Evolutionary conservation across 352 stramenopile species (phyloP).

Genomic region (Globisporangium megalacanthum): DNA sequence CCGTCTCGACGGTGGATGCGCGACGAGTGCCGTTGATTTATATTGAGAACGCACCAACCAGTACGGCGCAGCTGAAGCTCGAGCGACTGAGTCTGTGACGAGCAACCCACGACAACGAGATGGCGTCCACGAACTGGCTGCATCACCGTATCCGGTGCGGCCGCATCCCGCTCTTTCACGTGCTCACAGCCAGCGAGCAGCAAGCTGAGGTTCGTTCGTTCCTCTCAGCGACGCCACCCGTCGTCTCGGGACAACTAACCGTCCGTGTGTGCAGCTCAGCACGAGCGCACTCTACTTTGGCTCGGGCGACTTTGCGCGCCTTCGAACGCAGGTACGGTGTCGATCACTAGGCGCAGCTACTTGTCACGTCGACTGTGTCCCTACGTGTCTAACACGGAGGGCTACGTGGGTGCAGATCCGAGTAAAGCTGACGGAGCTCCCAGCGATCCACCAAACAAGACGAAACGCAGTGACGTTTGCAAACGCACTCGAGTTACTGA

Average conservation of each 20-base stretch:
- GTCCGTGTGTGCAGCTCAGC: constrained; percentile 15
- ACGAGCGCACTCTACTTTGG: constrained; percentile 32
- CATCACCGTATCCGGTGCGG: constrained; percentile 39
- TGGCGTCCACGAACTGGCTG: constrained; percentile 28
- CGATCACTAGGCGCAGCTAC: too few species aligned
- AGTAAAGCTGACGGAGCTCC: constrained; percentile 46
- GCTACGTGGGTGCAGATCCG: constrained; percentile 20
- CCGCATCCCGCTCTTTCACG: constrained; percentile 32
- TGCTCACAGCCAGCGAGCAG: constrained; percentile 24
- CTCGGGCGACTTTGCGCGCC: constrained; percentile 26
- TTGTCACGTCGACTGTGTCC: too few species aligned
- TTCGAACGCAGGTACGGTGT: constrained; percentile 29
- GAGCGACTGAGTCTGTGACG: too few species aligned
- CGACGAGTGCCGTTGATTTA: too few species aligned
- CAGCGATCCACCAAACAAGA: constrained; percentile 22
- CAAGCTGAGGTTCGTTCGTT: constrained; percentile 17
- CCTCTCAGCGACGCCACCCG: too few species aligned
- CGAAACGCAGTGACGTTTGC: constrained; percentile 13
- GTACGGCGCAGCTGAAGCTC: too few species aligned
- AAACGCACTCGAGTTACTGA: constrained; percentile 26
- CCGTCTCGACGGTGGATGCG: too few species aligned
- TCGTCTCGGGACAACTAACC: too few species aligned
- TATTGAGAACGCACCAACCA: too few species aligned
- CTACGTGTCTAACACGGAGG: neutral
- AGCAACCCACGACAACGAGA: neutral